phyloP scores from a whole-genome alignment of 169 alveolate species.

The Plasmodium knowlesi region DNA sequence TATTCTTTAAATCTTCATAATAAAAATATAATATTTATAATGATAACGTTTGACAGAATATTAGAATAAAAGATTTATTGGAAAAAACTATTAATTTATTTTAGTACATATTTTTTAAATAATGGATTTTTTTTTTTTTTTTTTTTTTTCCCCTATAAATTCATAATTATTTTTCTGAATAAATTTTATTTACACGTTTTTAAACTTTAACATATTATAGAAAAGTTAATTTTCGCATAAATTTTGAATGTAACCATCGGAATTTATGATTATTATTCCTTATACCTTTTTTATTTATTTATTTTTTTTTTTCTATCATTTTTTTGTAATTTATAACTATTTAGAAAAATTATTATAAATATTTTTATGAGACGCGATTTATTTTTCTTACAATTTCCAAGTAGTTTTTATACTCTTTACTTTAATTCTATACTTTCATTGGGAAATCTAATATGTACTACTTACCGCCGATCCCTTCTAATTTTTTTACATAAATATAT shows the following conservation, averaged over 20 bases:
- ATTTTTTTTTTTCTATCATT: not conserved
- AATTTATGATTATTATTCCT: not conserved
- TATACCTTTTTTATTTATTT: not conserved
- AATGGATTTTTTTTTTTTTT: not conserved
- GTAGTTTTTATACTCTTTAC: not conserved
- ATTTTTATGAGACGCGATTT: not conserved
- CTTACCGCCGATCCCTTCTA: not conserved
- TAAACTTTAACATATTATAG: not conserved
- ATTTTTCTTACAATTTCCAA: not conserved
- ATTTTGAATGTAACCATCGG: not conserved
- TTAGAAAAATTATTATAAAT: not conserved
- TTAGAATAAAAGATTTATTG: not conserved
- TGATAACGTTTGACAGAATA: not conserved
- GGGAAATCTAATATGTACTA: not conserved
- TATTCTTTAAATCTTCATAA: not conserved
- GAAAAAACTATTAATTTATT: not conserved
- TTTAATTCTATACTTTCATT: not conserved
- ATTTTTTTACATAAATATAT: not conserved
- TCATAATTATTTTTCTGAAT: not conserved
- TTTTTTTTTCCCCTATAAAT: not conserved
- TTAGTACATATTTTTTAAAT: not conserved
- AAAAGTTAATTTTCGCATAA: not conserved
- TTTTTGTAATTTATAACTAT: not conserved
- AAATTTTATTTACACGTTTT: not conserved
- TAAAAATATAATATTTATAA: not conserved